Base-by-base conservation (phyloP, 2,329 filamentous ascomycete genomes). In the Arthrobotrys entomopaga region DNA sequence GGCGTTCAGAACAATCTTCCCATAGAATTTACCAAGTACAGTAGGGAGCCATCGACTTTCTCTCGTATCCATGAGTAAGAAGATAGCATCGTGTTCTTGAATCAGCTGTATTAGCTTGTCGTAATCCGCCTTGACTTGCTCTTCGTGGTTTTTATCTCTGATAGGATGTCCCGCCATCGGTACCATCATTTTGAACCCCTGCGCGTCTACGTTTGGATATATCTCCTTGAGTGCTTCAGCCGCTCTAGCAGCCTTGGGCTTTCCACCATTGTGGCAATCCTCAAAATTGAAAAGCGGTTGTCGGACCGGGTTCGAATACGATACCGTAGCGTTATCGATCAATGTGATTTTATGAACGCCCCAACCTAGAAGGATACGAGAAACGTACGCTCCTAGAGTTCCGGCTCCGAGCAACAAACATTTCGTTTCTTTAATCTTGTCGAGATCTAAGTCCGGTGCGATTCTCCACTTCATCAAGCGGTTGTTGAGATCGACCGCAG, bases 401-500 rank as follows among this genome's bases (percentile, higher is more conserved):
- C 95, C 95, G 0, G 95, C 93, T 3, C 95, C 95, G 0, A 99
- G 87, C 1, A 99, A 84, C 15, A 99, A 86, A 80, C 95, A 99
- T 80, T 89, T 96, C 2, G 92, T 94, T 67, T 90, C 87, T 80
- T 97, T 97, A 80, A 98, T 93, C 29, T 87, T 87, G 29, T 97
- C 93, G 8, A 99, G 87, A 80, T 98, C 87, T 46, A 99, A 86
- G 58, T 89, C 89, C 0, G 95, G 95, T 6, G 93, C 92, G 79
- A 99, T 92, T 43, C 95, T 89, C 95, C 95, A 99, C 83, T 97
- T 99, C 89, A 99, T 99, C 69, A 99, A 86, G 82, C 98, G 98
- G 73, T 98, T 85, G 79, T 99, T 99, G 70, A 99, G 86, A 79
- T 99, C 95, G 8, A 98, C 94, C 0, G 93, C 93, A 80, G 96